Conservation (phyloP, 2,329 filamentous ascomycete genomes). For the Rutstroemia sp. region DNA sequence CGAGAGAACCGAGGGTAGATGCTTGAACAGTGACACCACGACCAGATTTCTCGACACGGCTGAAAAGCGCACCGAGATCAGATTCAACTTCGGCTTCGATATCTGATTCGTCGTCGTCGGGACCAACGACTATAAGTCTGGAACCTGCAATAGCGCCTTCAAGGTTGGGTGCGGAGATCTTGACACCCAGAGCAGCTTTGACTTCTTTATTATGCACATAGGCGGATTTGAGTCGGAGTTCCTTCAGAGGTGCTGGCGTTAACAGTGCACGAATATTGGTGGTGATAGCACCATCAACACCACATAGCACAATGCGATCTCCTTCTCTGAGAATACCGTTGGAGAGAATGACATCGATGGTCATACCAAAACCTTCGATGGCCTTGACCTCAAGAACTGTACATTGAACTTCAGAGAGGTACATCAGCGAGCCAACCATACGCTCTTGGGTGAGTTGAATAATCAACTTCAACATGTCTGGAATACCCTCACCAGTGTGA, state of each 20-base stretch:
- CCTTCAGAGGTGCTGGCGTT: conserved; percentile 86
- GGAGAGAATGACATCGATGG: conserved; percentile 92
- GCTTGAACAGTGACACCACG: conserved; percentile 96
- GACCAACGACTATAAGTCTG: conserved; percentile 84
- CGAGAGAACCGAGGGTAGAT: conserved; percentile 92
- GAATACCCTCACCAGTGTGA: conserved; percentile 97
- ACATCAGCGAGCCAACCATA: conserved; percentile 97
- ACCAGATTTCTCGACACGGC: conserved; percentile 83
- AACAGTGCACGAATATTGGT: conserved; percentile 93
- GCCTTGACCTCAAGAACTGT: conserved; percentile 98
- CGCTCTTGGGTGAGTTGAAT: conserved; percentile 89
- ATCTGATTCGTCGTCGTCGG: conserved; percentile 94
- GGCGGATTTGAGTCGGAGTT: conserved; percentile 87
- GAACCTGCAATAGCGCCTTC: conserved; percentile 96
- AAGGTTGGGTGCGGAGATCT: conserved; percentile 93
- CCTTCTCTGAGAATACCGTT: conserved; percentile 94
- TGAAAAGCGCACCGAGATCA: conserved; percentile 85
- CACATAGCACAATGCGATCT: conserved; percentile 89
- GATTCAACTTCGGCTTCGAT: conserved; percentile 94
- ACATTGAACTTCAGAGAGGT: conserved; percentile 93
- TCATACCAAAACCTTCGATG: conserved; percentile 97
- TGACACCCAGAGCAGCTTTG: conserved; percentile 96
- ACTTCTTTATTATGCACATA: conserved; percentile 99
- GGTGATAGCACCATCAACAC: conserved; percentile 90
- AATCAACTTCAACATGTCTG: conserved; percentile 96